These are phyloP conservation scores for Tympanopsis confertula DNA, from an alignment of 2,329 filamentous ascomycete species.

Conservation along the genomic window DNA sequence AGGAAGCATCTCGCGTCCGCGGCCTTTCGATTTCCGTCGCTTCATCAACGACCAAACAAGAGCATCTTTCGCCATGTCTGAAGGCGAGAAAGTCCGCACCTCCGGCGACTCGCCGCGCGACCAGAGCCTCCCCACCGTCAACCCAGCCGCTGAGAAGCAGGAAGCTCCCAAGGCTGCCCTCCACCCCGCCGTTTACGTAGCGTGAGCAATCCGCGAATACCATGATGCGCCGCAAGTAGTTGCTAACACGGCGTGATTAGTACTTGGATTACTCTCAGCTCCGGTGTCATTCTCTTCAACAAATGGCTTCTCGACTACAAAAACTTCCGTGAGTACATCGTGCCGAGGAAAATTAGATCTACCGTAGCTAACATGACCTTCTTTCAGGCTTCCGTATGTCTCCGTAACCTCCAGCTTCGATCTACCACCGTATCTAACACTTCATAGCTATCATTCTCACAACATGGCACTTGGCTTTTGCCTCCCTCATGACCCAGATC, in stretches of 20 bases:
- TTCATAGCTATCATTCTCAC: constrained; percentile 67
- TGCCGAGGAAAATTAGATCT: background rate
- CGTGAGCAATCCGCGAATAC: constrained; percentile 29
- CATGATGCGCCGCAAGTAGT: constrained; percentile 6
- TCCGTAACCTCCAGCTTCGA: background rate
- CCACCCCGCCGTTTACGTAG: constrained; percentile 78
- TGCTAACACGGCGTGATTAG: constrained; percentile 28
- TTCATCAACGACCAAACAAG: constrained; percentile 23
- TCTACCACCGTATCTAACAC: constrained; percentile 13
- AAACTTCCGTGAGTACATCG: constrained; percentile 58
- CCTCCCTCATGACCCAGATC: constrained; percentile 86
- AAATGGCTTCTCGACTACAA: constrained; percentile 89
- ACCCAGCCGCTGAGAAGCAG: constrained; percentile 62
- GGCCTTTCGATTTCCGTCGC: constrained; percentile 31
- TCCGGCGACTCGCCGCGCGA: constrained; percentile 67
- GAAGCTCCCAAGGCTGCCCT: constrained; percentile 52
- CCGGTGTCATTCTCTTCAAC: constrained; percentile 96
- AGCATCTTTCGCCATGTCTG: constrained; percentile 34
- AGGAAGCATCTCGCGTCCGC: constrained; percentile 26
- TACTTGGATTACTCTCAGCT: constrained; percentile 84
- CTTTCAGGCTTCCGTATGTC: constrained; percentile 22
- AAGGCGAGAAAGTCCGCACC: constrained; percentile 71
- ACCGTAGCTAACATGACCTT: constrained; percentile 15
- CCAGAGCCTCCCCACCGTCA: constrained; percentile 66
- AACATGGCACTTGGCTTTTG: constrained; percentile 90